Evolutionary conservation across 2,329 filamentous ascomycete genomes (phyloP), one percentile per base, ranked within the genome.

Genomic region (Gnomoniopsis smithogilvyi): DNA sequence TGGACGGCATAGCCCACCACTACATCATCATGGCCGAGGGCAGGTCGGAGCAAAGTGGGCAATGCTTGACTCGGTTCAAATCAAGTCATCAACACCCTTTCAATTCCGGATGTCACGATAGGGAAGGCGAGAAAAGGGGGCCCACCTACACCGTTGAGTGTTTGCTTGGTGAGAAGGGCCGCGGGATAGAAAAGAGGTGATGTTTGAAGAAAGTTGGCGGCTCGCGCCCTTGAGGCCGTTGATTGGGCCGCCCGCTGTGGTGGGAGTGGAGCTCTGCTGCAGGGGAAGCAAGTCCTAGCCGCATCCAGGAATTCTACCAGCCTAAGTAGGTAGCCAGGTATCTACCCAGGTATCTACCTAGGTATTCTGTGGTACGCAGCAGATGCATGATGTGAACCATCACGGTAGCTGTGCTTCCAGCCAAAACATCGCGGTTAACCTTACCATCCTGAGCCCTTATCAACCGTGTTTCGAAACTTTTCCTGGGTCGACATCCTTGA

Each of bases 151-250:
- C 36, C 12, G 12, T 41, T n/a, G 36, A 41, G 12, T 15, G n/a
- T 3, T 41, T 6, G n/a, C 4, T 41, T 6, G 38, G 43, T 4
- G 17, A n/a, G 19, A 17, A 46, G n/a, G n/a, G 11, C 17, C 15
- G 26, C 26, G 6, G 30, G 15, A 19, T 19, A 4, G 8, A 55
- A 24, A 21, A 6, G 11, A 3, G 30, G 33, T 11, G 19, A 49
- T 45, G 33, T 49, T 14, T 36, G 26, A 26, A 54, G 26, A 60
- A 62, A 45, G 56, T 54, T 48, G 36, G 36, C 56, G 60, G 60
- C 56, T 56, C 52, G 50, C 14, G n/a, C 43, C n/a, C 12, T 38
- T 30, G 41, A 30, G 15, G 45, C 49, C 15, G 4, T 21, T 56
- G 45, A 56, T 56, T 56, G 53, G 53, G n/a, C 52, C 3, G 19